Evolutionary conservation across 1,284 basidiomycete genomes (phyloP).

Genomic region (Agroathelia rolfsii): DNA sequence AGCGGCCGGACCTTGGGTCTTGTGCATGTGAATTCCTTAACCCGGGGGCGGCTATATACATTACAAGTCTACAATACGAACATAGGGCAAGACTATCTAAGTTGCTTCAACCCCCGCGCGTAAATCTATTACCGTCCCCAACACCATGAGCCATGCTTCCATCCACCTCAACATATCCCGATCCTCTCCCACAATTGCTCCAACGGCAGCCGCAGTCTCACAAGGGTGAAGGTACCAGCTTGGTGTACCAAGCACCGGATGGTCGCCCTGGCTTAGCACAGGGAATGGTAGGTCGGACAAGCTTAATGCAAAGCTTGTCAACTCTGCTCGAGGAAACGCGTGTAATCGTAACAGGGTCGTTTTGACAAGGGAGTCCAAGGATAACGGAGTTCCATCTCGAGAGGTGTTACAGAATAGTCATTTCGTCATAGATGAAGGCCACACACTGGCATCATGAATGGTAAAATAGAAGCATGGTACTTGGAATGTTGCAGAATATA

Average conservation of each 20-base stretch:
- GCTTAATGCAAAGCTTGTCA: slow-evolving; percentile 44
- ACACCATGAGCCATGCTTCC: slow-evolving; percentile 66
- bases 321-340: slow-evolving; percentile 32
- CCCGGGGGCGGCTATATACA: neutral
- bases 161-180: slow-evolving; percentile 38
- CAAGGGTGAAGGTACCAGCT: slow-evolving; percentile 83
- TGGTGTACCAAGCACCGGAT: slow-evolving; percentile 60
- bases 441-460: slow-evolving; percentile 55
- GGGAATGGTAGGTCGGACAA: slow-evolving; percentile 48
- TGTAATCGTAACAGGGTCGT: slow-evolving; percentile 49
- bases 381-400: slow-evolving; percentile 55
- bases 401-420: slow-evolving; percentile 7
- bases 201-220: slow-evolving; percentile 53
- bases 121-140: slow-evolving; percentile 51
- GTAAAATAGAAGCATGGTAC: slow-evolving; percentile 77
- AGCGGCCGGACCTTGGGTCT: slow-evolving; percentile 2
- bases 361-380: slow-evolving; percentile 41
- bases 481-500: slow-evolving; percentile 62
- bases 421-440: slow-evolving; percentile 4
- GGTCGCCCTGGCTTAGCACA: slow-evolving; percentile 73
- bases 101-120: slow-evolving; percentile 9
- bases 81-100: no score
- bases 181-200: slow-evolving; percentile 47
- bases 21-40: slow-evolving; percentile 10
- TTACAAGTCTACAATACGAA: no score